Evolutionary conservation across 164 flowering plant species (phyloP), one percentile per base, ranked within the genome.

Genomic region (Annona squamosa): DNA sequence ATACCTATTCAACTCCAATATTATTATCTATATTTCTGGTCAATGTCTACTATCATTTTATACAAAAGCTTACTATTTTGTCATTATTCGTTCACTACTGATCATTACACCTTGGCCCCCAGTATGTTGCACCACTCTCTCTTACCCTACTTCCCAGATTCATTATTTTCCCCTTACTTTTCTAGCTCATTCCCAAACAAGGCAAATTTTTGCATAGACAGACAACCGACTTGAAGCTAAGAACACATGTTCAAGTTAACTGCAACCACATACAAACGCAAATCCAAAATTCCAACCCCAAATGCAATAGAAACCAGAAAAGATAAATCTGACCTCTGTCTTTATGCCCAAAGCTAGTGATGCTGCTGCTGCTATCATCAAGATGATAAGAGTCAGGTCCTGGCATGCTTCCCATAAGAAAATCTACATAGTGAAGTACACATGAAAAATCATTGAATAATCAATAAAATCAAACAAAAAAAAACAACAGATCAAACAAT

Each of bases 361-460:
- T 78, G 93, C 90, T 71, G 79, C 94, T 12, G 98, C 99, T 79
- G 99, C 99, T 68, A 91, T 71, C 86, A 96, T 93, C 87, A 96
- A 80, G 80, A 96, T 96, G 71, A 96, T 89, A 65, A 93, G 85
- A 12, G 99, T 96, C 5, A 91, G 81, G 78, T 96, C 98, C 74
- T 90, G 91, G 86, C 98, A 93, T 67, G 99, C 97, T 76, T 96
- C 98, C 98, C 94, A 93, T 37, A 96, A 84, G 76, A 96, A 96
- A 76, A 77, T 83, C 99, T 96, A 68, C 41, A 78, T 42, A 10
- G 2, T 46, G 19, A 1, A 59, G 37, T 47, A 67, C 12, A 43
- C 46, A 16, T 2, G 3, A 6, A 52, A 5, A 46, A 45, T 45
- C 66, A 46, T 7, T 56, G 42, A 46, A 19, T 18, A 4, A 59